Evolutionary conservation across 345 rosid genomes (phyloP).

Genomic region (Acer saccharum): DNA sequence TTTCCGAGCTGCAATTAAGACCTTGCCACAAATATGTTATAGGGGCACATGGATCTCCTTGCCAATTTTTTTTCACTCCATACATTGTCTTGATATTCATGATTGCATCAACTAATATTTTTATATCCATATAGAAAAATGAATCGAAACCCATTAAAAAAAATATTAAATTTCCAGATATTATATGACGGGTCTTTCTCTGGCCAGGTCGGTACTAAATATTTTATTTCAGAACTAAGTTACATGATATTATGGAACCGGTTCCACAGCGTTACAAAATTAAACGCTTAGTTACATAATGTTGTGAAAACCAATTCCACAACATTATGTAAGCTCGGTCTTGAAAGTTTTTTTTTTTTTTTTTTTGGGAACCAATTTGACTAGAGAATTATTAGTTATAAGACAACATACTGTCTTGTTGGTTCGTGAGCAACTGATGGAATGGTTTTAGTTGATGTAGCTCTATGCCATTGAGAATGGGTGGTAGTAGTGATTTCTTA

Average conservation of each 20-base stretch:
- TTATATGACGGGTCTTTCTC: no score
- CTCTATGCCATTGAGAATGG: background rate
- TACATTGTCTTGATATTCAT: slow-evolving; percentile 34
- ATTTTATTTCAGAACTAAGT: no score
- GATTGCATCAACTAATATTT: slow-evolving; percentile 40
- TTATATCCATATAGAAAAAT: background rate
- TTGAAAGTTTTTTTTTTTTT: no score
- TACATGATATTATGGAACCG: no score
- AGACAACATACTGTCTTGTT: slow-evolving; percentile 1
- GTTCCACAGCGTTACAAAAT: no score
- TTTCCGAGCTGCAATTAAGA: slow-evolving; percentile 38
- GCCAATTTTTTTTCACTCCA: slow-evolving; percentile 44
- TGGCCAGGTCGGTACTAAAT: no score
- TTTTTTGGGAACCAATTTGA: no score
- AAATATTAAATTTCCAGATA: no score
- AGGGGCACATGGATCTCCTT: slow-evolving; percentile 69
- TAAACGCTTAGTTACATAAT: no score
- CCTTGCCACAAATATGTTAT: slow-evolving; percentile 46
- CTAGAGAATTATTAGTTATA: no score
- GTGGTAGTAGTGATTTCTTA: background rate
- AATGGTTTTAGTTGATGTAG: background rate
- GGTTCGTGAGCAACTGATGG: background rate
- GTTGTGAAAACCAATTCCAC: no score
- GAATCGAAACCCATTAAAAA: background rate
- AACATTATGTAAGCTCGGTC: no score